phyloP scores from a whole-genome alignment of 73 alveolate genomes.

The Paramecium bursaria region DNA sequence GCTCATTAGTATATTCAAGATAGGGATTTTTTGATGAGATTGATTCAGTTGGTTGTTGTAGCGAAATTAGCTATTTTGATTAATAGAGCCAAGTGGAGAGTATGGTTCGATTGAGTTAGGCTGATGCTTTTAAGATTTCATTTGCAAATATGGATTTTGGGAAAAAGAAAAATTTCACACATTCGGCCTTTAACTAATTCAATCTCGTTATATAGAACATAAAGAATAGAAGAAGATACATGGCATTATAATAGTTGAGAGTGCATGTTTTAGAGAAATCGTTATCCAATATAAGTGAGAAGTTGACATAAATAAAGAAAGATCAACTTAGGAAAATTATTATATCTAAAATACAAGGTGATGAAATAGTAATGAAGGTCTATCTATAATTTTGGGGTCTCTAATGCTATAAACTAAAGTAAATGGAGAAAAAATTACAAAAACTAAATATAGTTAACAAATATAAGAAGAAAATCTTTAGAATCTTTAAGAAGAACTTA shows the following conservation, averaged over 20 bases:
- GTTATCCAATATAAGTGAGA: background rate
- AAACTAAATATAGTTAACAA: background rate
- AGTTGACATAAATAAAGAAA: background rate
- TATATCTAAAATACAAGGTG: constrained; percentile 8
- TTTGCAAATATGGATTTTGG: background rate
- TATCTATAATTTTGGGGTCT: constrained; percentile 11
- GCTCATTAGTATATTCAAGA: constrained; percentile 1
- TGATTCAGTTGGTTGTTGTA: constrained; percentile 5
- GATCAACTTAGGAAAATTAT: constrained; percentile 11
- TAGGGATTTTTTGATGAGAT: constrained; percentile 4
- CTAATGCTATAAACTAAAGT: background rate
- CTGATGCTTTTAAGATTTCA: constrained; percentile 40
- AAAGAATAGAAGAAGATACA: background rate
- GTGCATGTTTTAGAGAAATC: background rate
- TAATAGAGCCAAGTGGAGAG: background rate
- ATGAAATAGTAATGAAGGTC: background rate
- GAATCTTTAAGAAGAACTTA: background rate
- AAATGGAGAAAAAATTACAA: background rate
- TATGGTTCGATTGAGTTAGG: background rate
- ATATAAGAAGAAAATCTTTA: background rate
- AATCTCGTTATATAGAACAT: background rate
- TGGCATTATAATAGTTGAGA: constrained; percentile 27
- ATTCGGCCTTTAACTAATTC: background rate
- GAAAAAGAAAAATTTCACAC: background rate
- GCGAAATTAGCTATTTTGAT: background rate